Evolutionary conservation across 2,329 filamentous ascomycete genomes (phyloP).

Genomic region (Phyllosticta ampelicida): DNA sequence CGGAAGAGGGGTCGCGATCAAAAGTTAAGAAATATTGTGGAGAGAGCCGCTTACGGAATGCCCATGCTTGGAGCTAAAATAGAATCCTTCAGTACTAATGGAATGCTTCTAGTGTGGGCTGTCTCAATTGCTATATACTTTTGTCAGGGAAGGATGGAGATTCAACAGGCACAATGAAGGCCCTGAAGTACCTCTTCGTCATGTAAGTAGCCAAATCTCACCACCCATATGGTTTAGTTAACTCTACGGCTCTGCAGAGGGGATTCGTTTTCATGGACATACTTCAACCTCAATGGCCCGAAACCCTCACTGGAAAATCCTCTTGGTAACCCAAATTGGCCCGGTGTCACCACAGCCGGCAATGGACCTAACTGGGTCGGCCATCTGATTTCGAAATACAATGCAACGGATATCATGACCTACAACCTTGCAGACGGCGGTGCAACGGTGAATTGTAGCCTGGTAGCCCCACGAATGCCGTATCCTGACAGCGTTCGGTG

Average conservation of each 20-base stretch:
- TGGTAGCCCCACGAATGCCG: conserved; percentile 12
- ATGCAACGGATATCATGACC: conserved; percentile 11
- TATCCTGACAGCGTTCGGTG: neutral
- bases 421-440: conserved; percentile 17
- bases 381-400: conserved; percentile 14
- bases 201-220: neutral
- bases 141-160: neutral
- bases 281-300: conserved; percentile 13
- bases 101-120: neutral
- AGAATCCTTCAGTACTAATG: neutral
- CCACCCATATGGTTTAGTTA: neutral
- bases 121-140: neutral
- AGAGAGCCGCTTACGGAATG: neutral
- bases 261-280: conserved; percentile 16
- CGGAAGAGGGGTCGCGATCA: neutral
- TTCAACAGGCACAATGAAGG: neutral
- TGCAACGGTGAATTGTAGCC: conserved; percentile 16
- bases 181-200: neutral
- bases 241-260: conserved; percentile 10
- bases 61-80: neutral
- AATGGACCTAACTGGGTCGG: conserved; percentile 16
- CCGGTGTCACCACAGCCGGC: conserved; percentile 15
- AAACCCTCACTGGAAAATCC: conserved; percentile 16
- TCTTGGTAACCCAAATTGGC: conserved; percentile 16
- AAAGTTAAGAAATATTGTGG: neutral